A percentile compares a stretch with the other conserved stretches of the same genome.
Conservation (phyloP, 495 filamentous ascomycete species). For the Zalerion maritima region DNA sequence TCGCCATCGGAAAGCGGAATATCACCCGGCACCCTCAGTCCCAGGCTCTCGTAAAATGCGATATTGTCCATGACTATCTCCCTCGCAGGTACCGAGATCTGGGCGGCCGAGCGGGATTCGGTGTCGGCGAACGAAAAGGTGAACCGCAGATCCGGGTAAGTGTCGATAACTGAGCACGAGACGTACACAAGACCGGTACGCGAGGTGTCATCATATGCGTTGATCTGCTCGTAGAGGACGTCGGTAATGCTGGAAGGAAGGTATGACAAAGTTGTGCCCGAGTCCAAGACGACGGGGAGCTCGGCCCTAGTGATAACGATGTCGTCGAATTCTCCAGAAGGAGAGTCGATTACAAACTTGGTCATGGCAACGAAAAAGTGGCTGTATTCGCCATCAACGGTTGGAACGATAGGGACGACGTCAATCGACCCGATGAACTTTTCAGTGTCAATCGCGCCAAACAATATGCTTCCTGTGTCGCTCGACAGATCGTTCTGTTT, state of each 20-base stretch:
- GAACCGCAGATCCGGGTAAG: constrained; percentile 41
- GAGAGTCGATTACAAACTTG: not conserved
- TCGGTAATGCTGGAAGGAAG: constrained; percentile 49
- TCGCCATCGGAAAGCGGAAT: constrained; percentile 15
- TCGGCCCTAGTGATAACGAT: constrained; percentile 17
- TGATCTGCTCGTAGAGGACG: constrained; percentile 41
- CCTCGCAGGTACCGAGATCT: constrained; percentile 52
- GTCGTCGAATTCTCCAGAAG: constrained; percentile 1
- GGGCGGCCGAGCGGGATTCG: constrained; percentile 38
- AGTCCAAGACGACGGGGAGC: constrained; percentile 65
- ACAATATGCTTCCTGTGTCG: constrained; percentile 65
- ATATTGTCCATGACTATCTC: constrained; percentile 59
- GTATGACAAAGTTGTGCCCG: constrained; percentile 70
- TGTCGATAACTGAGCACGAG: constrained; percentile 32
- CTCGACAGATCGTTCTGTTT: constrained; percentile 35
- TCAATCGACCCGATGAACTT: constrained; percentile 66
- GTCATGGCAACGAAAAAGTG: constrained; percentile 27
- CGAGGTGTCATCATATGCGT: constrained; percentile 33
- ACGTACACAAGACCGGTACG: constrained; percentile 28
- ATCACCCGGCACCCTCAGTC: constrained; percentile 8
- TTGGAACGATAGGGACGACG: constrained; percentile 50
- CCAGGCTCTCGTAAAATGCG: constrained; percentile 11
- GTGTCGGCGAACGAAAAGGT: constrained; percentile 47
- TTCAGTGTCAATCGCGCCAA: constrained; percentile 76
- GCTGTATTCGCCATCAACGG: constrained; percentile 16